A percentile compares a stretch with the other conserved stretches of the same genome.
Conservation (phyloP, 1,284 basidiomycete genomes). For the Cutaneotrichosporon cavernicola region DNA sequence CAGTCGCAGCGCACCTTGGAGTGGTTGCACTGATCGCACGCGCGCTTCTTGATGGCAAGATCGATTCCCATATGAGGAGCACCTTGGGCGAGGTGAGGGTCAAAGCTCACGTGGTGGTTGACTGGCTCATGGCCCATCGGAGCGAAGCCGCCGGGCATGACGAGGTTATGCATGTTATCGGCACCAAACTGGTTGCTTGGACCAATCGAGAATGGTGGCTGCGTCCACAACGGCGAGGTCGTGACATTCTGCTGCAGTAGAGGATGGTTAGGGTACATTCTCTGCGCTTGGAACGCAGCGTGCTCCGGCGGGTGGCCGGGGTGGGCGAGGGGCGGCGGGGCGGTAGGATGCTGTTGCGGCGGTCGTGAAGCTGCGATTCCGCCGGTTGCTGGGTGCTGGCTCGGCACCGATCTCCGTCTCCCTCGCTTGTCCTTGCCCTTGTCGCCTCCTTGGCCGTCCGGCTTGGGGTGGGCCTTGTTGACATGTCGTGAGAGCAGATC, state of each 20-base stretch:
- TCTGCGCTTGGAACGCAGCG: constrained; percentile 37
- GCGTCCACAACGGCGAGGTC: constrained; percentile 1
- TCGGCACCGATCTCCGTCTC: constrained; percentile 27
- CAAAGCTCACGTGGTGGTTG: constrained; percentile 50
- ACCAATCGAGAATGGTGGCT: neutral
- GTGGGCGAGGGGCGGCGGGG: neutral
- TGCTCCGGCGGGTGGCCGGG: constrained; percentile 15
- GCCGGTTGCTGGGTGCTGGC: constrained; percentile 3
- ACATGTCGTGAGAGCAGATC: constrained; percentile 83
- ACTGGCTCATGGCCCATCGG: constrained; percentile 3
- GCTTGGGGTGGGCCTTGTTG: constrained; percentile 76
- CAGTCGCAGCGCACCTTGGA: constrained; percentile 76
- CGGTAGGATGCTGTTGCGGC: neutral
- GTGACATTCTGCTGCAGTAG: constrained; percentile 28
- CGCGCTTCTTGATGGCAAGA: constrained; percentile 44
- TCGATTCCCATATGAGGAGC: constrained; percentile 8
- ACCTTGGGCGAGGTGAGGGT: neutral
- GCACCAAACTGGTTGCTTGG: constrained; percentile 4
- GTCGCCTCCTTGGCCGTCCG: constrained; percentile 58
- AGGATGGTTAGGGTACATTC: constrained; percentile 49
- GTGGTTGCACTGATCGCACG: constrained; percentile 80
- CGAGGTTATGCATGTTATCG: constrained; percentile 9
- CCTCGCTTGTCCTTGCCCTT: constrained; percentile 39
- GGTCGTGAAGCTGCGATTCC: constrained; percentile 7
- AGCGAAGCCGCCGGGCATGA: neutral